A percentile compares a stretch with the other conserved stretches of the same genome.
phyloP scores from a whole-genome alignment of 257 asterid species.

The Plantago major region DNA sequence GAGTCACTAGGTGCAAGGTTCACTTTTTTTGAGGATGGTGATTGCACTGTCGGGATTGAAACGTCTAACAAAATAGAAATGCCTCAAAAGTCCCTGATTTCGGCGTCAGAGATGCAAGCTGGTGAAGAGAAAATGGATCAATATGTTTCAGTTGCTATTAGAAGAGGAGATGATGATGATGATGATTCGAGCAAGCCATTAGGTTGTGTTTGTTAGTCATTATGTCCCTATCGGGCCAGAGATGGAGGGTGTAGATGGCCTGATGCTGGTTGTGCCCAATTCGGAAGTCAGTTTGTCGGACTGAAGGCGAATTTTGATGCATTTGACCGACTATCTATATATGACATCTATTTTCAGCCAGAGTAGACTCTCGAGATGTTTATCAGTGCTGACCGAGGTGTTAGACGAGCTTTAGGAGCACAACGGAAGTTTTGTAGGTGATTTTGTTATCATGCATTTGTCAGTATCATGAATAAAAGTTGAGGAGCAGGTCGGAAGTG shows the following conservation, averaged over 20 bases:
- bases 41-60: constrained; percentile 68
- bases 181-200: constrained; percentile 42
- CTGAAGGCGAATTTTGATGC: constrained; percentile 92
- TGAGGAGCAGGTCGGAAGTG: neutral
- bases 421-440: constrained; percentile 27
- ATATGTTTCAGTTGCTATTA: constrained; percentile 23
- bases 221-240: constrained; percentile 69
- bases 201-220: constrained; percentile 60
- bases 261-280: constrained; percentile 74
- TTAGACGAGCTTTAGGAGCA: constrained; percentile 14
- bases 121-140: constrained; percentile 42
- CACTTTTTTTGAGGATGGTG: constrained; percentile 71
- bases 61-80: constrained; percentile 48
- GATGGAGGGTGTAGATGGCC: constrained; percentile 97
- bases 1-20: constrained; percentile 78
- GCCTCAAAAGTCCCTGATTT: constrained; percentile 52
- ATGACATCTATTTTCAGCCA: constrained; percentile 70
- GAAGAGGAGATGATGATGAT: constrained; percentile 19
- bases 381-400: too few relatives aligned
- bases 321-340: constrained; percentile 75
- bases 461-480: neutral
- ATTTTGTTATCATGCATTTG: neutral
- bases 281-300: constrained; percentile 82
- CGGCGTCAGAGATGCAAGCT: constrained; percentile 34
- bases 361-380: constrained; percentile 29